A percentile compares a stretch with the other conserved stretches of the same genome.
Evolutionary conservation across 768 basidiomycete genomes (phyloP).

Genomic region (Trametes punicea): DNA sequence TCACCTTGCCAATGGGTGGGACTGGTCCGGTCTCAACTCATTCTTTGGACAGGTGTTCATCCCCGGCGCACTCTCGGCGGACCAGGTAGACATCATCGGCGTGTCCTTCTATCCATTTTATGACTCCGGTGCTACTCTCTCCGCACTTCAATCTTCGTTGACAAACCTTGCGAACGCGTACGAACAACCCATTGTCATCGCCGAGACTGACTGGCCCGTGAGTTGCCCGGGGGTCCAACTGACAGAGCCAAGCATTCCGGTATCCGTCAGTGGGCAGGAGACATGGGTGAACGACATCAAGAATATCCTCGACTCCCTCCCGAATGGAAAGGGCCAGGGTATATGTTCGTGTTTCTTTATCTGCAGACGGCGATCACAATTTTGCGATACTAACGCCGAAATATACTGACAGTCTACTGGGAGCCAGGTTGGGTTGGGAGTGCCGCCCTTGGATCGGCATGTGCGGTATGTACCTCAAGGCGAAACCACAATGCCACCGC

Average conservation of each 20-base stretch:
- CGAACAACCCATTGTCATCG: conserved; percentile 56
- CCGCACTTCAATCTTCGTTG: conserved; percentile 47
- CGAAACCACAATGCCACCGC: background rate
- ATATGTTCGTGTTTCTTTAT: conserved; percentile 34
- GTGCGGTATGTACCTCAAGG: conserved; percentile 26
- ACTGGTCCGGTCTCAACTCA: conserved; percentile 39
- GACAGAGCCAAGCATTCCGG: conserved; percentile 45
- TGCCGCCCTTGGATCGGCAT: conserved; percentile 36
- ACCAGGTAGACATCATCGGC: conserved; percentile 56
- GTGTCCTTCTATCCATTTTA: conserved; percentile 70
- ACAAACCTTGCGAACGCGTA: conserved; percentile 46
- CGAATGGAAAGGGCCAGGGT: conserved; percentile 36
- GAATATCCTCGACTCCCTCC: conserved; percentile 41
- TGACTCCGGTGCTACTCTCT: conserved; percentile 52
- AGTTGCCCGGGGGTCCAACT: conserved; percentile 42
- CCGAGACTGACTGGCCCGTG: conserved; percentile 64
- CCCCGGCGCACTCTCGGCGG: conserved; percentile 44
- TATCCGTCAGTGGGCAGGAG: conserved; percentile 49
- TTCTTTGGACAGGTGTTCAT: conserved; percentile 55
- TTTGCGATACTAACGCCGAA: background rate
- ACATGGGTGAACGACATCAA: conserved; percentile 52
- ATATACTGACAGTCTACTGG: conserved; percentile 46
- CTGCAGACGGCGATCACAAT: background rate
- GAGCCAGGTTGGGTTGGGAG: conserved; percentile 65
- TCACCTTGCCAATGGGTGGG: conserved; percentile 65